Base-by-base conservation (phyloP, 2,329 filamentous ascomycete species). In the Byssochlamys sp. region DNA sequence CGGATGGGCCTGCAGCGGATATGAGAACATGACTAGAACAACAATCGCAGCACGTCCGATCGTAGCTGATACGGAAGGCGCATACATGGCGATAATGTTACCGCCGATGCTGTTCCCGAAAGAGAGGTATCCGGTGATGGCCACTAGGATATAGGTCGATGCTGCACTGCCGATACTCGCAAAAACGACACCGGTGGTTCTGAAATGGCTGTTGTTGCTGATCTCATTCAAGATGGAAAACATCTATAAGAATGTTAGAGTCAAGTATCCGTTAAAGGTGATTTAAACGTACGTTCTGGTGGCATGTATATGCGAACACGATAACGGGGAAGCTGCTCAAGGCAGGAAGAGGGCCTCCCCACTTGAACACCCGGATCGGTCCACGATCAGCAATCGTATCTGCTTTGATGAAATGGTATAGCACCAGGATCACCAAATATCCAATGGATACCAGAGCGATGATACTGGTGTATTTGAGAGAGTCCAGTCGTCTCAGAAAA, bases 221-320 rank as follows among this genome's bases (percentile, higher is more conserved):
- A 99, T 90, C 75, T 99, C 94, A 67, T 99, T 99, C 51, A 99
- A 77, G 63, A 99, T 95, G 10, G 92, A 96, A 72, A 99, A 99
- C 94, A 99, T 99, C 89, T 94, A 64, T 25, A 57, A 64, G 62
- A 75, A 60, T 77, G 14, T 25, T 25, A 73, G 57, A 29, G 58
- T 55, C 19, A 1, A 5, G 53, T 48, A 19, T 4, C 2, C 27
- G 33, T 4, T 2, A 26, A 4, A 5, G 3, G 57, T 5, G 53
- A 4, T 25, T n/a, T 48, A 24, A 6, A 69, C 84, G 63, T 76
- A 94, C 90, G 71, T 99, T 99, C 69, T 99, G 94, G 73, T 99
- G 94, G 71, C 94, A 99, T 1, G 94, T 99, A 72, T 97, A 99
- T n/a, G 92, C 94, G 78, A 99, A 99, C 1, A 99, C 90, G 57